phyloP scores from a whole-genome alignment of 139 green algal species.

The Yamagishiella unicocca region DNA sequence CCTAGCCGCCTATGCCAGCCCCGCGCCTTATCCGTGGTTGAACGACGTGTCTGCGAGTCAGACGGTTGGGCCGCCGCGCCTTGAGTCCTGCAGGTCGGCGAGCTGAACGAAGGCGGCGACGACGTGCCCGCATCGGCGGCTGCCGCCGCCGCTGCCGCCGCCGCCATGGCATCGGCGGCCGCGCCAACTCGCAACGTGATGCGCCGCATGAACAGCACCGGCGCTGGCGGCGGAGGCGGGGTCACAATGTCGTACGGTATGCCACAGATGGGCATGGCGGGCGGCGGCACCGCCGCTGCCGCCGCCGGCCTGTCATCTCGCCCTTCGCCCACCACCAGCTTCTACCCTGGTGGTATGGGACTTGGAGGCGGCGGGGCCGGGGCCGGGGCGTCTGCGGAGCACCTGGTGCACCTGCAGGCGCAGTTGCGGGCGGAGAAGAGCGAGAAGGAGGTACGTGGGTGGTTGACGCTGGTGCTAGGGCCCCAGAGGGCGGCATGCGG shows the following conservation, averaged over 20 bases:
- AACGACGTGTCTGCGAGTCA: too few relatives aligned
- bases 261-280: neutral
- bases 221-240: conserved; percentile 8
- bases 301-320: neutral
- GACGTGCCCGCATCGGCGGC: too few relatives aligned
- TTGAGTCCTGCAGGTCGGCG: neutral
- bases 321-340: conserved; percentile 8
- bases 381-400: neutral
- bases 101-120: neutral
- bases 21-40: too few relatives aligned
- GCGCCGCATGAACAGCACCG: conserved; percentile 24
- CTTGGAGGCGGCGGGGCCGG: neutral
- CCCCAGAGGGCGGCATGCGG: neutral
- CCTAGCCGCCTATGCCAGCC: too few relatives aligned
- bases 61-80: too few relatives aligned
- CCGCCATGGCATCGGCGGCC: neutral
- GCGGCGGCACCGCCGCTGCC: neutral
- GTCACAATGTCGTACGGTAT: conserved; percentile 30
- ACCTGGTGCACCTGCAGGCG: conserved; percentile 17
- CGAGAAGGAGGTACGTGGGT: conserved; percentile 29
- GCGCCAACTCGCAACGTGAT: conserved; percentile 8
- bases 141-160: neutral
- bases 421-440: conserved; percentile 20
- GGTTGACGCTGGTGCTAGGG: neutral
- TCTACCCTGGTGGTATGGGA: neutral